phyloP scores from a whole-genome alignment of 495 filamentous ascomycete genomes.

The Penicillium desertorum region DNA sequence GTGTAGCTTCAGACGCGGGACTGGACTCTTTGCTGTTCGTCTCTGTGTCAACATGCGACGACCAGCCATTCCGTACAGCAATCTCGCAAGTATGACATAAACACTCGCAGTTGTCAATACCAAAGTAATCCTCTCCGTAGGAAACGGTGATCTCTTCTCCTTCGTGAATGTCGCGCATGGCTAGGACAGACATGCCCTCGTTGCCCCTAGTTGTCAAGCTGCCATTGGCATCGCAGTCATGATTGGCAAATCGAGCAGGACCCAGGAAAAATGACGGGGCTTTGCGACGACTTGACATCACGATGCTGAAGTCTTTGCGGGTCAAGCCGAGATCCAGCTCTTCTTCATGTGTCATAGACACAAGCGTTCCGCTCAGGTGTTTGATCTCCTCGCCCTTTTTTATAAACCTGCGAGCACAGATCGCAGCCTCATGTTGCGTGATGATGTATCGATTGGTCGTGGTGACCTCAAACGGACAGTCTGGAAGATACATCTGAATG shows the following conservation, averaged over 20 bases:
- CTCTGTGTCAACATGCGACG: slow-evolving; percentile 43
- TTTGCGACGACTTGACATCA: slow-evolving; percentile 88
- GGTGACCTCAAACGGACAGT: slow-evolving; percentile 90
- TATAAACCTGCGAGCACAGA: slow-evolving; percentile 78
- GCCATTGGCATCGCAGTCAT: slow-evolving; percentile 94
- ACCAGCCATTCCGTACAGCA: slow-evolving; percentile 79
- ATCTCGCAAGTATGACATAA: slow-evolving; percentile 85
- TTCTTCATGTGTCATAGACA: slow-evolving; percentile 85
- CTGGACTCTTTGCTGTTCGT: slow-evolving; percentile 38
- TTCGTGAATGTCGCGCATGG: slow-evolving; percentile 72
- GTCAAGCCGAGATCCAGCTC: slow-evolving; percentile 74
- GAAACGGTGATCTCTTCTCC: slow-evolving; percentile 95
- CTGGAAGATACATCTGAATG: slow-evolving; percentile 86
- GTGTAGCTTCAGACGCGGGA: slow-evolving; percentile 32
- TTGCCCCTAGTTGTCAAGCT: slow-evolving; percentile 75
- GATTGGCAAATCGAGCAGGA: slow-evolving; percentile 93
- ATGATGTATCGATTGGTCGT: slow-evolving; percentile 98
- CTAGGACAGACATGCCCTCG: slow-evolving; percentile 84
- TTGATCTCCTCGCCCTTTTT: slow-evolving; percentile 82
- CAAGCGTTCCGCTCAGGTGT: slow-evolving; percentile 84
- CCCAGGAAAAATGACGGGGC: slow-evolving; percentile 87
- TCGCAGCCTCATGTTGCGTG: slow-evolving; percentile 77
- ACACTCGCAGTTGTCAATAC: slow-evolving; percentile 91
- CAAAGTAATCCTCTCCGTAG: slow-evolving; percentile 96
- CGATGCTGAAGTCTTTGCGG: slow-evolving; percentile 92